Evolutionary conservation across 768 basidiomycete species (phyloP).

Genomic region (Imleria badia): DNA sequence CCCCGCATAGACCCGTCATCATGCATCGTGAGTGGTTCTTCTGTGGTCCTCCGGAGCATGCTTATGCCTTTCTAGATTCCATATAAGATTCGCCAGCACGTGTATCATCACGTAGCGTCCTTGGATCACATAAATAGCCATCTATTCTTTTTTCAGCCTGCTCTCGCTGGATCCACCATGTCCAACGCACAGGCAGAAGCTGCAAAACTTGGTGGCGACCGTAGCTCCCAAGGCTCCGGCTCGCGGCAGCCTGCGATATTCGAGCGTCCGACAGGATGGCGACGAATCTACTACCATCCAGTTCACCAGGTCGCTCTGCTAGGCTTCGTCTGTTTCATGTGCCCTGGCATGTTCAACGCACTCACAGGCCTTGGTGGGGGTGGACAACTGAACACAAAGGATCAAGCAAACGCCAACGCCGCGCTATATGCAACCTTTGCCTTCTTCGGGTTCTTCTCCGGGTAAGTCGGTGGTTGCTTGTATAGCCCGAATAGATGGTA

Average conservation of each 20-base stretch:
- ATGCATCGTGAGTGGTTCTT: too few relatives aligned
- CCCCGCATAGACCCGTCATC: too few relatives aligned
- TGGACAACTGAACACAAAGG: slow-evolving; percentile 65
- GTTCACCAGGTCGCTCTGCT: slow-evolving; percentile 45
- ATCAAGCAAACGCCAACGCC: slow-evolving; percentile 66
- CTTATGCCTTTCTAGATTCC: background rate
- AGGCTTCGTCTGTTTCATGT: slow-evolving; percentile 64
- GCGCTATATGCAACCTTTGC: slow-evolving; percentile 67
- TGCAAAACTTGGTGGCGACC: slow-evolving; percentile 18
- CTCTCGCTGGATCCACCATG: slow-evolving; percentile 13
- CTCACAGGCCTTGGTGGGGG: slow-evolving; percentile 79
- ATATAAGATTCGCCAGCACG: background rate
- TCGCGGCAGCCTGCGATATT: slow-evolving; percentile 30
- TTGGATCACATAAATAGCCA: slow-evolving; percentile 1
- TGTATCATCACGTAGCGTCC: background rate
- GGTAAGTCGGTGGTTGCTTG: slow-evolving; percentile 40
- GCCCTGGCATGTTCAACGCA: slow-evolving; percentile 73
- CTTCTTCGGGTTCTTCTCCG: slow-evolving; percentile 63
- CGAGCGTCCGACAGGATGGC: slow-evolving; percentile 51
- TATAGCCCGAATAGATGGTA: too few relatives aligned
- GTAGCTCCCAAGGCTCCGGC: slow-evolving; percentile 21
- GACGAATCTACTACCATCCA: slow-evolving; percentile 56
- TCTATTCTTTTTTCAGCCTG: background rate
- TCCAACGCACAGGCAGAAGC: slow-evolving; percentile 14
- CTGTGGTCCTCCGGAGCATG: background rate